Base-by-base conservation (phyloP, 2,329 filamentous ascomycete species). In the Ophiostoma novo-ulmi region DNA sequence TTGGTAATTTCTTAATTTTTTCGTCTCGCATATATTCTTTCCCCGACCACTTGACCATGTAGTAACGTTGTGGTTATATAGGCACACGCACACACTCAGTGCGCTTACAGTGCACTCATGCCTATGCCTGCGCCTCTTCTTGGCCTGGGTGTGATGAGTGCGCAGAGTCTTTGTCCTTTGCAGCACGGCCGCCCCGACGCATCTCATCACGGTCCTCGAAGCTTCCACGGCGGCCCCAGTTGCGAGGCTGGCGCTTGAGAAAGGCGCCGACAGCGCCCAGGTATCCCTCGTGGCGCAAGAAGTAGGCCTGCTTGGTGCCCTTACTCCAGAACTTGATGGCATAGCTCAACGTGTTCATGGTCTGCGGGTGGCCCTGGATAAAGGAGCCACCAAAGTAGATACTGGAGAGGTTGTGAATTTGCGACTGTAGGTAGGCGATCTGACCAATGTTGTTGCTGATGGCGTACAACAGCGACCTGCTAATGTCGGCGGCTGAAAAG, bases 341-440 rank as follows among this genome's bases (percentile, higher is more conserved):
- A 78, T 97, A 99, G 70, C 91, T 94, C 11, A 99, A 84, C 0
- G 95, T 98, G 80, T 98, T 97, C 88, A 99, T 99, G 14, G 95
- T 99, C 81, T 98, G 95, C 20, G 91, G 89, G 79, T 99, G 95
- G 58, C 95, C 95, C 61, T 95, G 89, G 78, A 99, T 98, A 78
- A 98, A 99, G 7, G 91, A 95, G 35, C 95, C 95, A 31, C 95
- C 95, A 80, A 99, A 99, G 82, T 99, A 99, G 73, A 99, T 98
- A 77, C 94, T 89, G 73, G 92, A 91, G 36, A 98, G 84, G 65
- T 90, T 87, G 81, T 99, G 94, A 77, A 97, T 95, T 79, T 97
- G 94, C 6, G 93, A 95, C 78, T 98, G 95, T n/a, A 99, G 84
- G 79, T 95, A 97, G 63, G 95, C 93, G 76, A 99, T 97, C 82